These are phyloP conservation scores for Ascosphaera apis DNA, from an alignment of 2,329 filamentous ascomycete species.

Conservation along the genomic window DNA sequence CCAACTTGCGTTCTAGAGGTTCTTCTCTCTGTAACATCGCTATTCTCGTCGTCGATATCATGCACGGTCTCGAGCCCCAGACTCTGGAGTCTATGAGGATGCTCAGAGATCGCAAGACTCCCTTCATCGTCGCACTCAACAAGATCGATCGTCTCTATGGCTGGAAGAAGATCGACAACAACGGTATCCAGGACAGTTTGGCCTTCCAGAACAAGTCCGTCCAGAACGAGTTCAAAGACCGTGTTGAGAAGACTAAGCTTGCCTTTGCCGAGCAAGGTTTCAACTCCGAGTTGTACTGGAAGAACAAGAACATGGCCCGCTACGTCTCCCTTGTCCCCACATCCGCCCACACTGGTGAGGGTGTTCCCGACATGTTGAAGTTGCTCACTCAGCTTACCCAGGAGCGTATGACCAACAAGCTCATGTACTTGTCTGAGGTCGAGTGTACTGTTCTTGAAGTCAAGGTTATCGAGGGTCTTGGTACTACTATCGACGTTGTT, in stretches of 20 bases:
- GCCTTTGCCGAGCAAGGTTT: slow-evolving; percentile 93
- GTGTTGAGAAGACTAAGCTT: slow-evolving; percentile 74
- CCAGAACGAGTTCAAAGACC: slow-evolving; percentile 80
- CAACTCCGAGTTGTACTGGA: slow-evolving; percentile 89
- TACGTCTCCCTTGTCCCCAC: slow-evolving; percentile 93
- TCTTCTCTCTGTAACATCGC: slow-evolving; percentile 98
- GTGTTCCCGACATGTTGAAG: slow-evolving; percentile 97
- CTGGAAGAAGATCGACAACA: slow-evolving; percentile 98
- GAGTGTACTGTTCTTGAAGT: slow-evolving; percentile 96
- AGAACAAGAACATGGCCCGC: slow-evolving; percentile 93
- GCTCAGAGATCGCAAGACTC: slow-evolving; percentile 78
- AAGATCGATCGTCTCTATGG: slow-evolving; percentile 99
- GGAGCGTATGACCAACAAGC: slow-evolving; percentile 85
- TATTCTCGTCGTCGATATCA: slow-evolving; percentile 96
- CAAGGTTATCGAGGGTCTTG: slow-evolving; percentile 96
- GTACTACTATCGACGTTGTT: slow-evolving; percentile 95
- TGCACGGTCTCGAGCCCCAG: slow-evolving; percentile 96
- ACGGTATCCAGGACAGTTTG: slow-evolving; percentile 87
- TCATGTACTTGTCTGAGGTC: slow-evolving; percentile 97
- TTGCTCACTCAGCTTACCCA: slow-evolving; percentile 79
- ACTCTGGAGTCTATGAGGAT: slow-evolving; percentile 94
- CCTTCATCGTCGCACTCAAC: slow-evolving; percentile 96
- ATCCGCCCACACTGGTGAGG: slow-evolving; percentile 94
- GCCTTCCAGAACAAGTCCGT: slow-evolving; percentile 77
- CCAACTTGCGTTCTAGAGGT: slow-evolving; percentile 85